Base-by-base conservation (phyloP, 1,284 basidiomycete genomes). In the Dichomitus squalens region DNA sequence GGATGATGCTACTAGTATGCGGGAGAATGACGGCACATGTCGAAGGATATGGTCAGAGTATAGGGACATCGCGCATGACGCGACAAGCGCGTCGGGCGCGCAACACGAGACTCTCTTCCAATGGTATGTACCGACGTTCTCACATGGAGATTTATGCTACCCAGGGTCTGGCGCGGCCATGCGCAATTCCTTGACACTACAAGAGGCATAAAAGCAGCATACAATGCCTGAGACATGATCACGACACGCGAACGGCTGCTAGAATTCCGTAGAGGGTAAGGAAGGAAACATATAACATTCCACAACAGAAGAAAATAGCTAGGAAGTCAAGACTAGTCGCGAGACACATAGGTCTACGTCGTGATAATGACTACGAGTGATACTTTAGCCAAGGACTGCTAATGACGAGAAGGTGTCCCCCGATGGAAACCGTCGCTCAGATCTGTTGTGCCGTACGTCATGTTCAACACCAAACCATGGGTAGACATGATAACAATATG, bases 1-100 rank as follows among this genome's bases (percentile, higher is more conserved):
- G 16, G 80, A 69, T 1, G 92, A 88, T 23, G 81, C 63, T 18
- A 79, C 31, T 33, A 92, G 69, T 41, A 90, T 71, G 66, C 74
- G 73, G 60, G 69, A 73, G 66, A 91, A 88, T 0, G 84, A 78
- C 48, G 75, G 76, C 48, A 68, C 59, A 59, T 57, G 52, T 33
- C 40, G 59, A 33, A 61, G 58, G 50, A 64, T 36, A 60, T 49
- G 52, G 60, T 57, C 49, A 20, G 59, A 59, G 55, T 43, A 23
- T 49, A 59, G 63, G 60, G 65, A 49, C 63, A 65, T 66, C 50
- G 41, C 53, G 54, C 51, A 48, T 27, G 27, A 35, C 50, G 41
- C 50, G 36, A 33, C 29, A 29, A 34, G 38, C 39, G 43, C 57
- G 54, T 48, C 34, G 25, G n/a, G n/a, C n/a, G 11, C 29, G 29